Percentiles rank a stretch among this genome's conserved stretches.
Conservation (phyloP, 495 filamentous ascomycete genomes). For the Talaromyces liani region DNA sequence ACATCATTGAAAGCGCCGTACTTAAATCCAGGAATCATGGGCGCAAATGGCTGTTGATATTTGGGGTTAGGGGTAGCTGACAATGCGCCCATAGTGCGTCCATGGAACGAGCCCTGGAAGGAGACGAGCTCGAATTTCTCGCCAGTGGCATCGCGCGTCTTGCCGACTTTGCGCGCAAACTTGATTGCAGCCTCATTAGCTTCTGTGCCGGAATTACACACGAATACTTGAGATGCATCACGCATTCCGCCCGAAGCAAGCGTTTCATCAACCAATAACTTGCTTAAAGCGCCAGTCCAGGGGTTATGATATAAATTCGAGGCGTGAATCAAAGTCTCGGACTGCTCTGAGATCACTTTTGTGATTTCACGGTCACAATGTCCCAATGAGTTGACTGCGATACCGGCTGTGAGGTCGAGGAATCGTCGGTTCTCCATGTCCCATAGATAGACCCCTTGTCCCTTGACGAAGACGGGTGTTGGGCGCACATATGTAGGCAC, state of each 20-base stretch:
- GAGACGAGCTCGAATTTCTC: conserved; percentile 78
- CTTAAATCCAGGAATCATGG: conserved; percentile 89
- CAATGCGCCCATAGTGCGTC: conserved; percentile 86
- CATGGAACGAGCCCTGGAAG: conserved; percentile 89
- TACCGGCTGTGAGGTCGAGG: conserved; percentile 90
- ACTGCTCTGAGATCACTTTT: conserved; percentile 66
- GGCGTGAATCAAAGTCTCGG: conserved; percentile 73
- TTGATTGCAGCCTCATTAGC: conserved; percentile 98
- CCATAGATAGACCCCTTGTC: conserved; percentile 78
- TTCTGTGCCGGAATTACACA: conserved; percentile 91
- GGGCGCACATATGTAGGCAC: conserved; percentile 91
- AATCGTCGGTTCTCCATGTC: conserved; percentile 85
- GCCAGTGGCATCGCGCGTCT: conserved; percentile 59
- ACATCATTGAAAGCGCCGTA: conserved; percentile 84
- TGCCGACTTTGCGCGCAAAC: conserved; percentile 87
- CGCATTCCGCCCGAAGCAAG: conserved; percentile 69
- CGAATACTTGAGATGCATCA: conserved; percentile 72
- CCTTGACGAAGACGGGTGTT: conserved; percentile 80
- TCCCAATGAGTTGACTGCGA: conserved; percentile 89
- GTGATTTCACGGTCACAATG: conserved; percentile 72
- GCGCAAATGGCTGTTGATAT: conserved; percentile 89
- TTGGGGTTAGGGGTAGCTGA: conserved; percentile 97
- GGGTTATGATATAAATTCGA: conserved; percentile 96
- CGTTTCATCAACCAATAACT: conserved; percentile 76
- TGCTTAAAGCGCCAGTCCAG: conserved; percentile 82